Evolutionary conservation across 352 stramenopile genomes (phyloP).

Genomic region (Globisporangium rhizosaccharum): DNA sequence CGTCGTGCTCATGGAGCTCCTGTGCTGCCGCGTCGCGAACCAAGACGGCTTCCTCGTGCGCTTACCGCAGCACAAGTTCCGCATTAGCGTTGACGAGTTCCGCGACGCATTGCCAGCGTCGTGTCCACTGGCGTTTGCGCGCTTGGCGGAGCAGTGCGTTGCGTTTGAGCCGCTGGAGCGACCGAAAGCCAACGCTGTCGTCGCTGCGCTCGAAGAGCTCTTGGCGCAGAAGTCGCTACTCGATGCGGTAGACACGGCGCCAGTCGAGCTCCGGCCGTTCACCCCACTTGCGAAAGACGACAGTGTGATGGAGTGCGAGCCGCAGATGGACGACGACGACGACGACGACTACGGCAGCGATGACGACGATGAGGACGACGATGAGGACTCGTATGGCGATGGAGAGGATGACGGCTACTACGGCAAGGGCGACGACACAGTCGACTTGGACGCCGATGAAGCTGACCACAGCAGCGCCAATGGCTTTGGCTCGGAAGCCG

Average conservation of each 20-base stretch:
- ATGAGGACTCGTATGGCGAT: constrained; percentile 16
- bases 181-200: constrained; percentile 40
- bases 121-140: constrained; percentile 53
- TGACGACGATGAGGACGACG: constrained; percentile 42
- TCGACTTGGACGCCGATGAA: constrained; percentile 38
- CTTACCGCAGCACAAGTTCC: constrained; percentile 80
- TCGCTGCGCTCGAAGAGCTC: constrained; percentile 36
- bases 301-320: constrained; percentile 34
- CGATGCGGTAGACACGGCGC: not conserved
- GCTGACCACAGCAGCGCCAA: constrained; percentile 21
- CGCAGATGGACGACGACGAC: constrained; percentile 45
- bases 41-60: constrained; percentile 76
- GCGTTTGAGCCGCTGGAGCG: constrained; percentile 72
- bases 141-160: constrained; percentile 64
- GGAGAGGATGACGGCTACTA: constrained; percentile 15
- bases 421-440: constrained; percentile 28
- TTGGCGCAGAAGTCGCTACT: constrained; percentile 26
- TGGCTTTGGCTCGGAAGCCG: constrained; percentile 16
- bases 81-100: constrained; percentile 58
- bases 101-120: constrained; percentile 48
- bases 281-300: constrained; percentile 26
- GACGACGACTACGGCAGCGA: constrained; percentile 46
- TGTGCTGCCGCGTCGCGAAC: constrained; percentile 79
- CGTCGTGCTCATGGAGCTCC: constrained; percentile 83
- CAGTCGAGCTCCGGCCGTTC: constrained; percentile 57